These are phyloP conservation scores for Auricularia auricula-judae DNA, from an alignment of 768 basidiomycete species.

Conservation along the genomic window DNA sequence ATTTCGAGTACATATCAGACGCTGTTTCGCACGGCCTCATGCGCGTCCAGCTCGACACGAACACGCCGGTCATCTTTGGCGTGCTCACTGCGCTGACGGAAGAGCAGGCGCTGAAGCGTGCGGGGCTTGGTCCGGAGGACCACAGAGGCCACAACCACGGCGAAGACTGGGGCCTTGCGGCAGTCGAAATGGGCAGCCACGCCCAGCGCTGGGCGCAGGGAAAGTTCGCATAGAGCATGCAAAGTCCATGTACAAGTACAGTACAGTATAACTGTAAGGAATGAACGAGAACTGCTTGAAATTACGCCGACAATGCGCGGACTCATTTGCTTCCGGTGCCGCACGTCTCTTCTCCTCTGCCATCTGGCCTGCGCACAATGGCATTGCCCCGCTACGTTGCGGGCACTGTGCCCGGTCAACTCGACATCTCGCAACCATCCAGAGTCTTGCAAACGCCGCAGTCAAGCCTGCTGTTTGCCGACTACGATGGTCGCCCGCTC, in stretches of 20 bases:
- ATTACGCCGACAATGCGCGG: no score
- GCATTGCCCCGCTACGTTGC: not conserved
- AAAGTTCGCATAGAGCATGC: conserved; percentile 31
- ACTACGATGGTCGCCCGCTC: conserved; percentile 57
- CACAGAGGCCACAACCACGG: conserved; percentile 92
- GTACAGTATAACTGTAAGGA: no score
- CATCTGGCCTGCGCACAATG: no score
- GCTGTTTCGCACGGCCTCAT: conserved; percentile 89
- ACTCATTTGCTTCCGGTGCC: no score
- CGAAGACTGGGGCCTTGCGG: conserved; percentile 94
- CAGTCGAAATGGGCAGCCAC: conserved; percentile 82
- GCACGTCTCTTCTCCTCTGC: no score
- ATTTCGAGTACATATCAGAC: conserved; percentile 98
- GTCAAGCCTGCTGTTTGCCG: conserved; percentile 60
- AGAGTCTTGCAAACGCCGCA: conserved; percentile 49
- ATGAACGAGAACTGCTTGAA: no score
- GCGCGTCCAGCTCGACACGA: conserved; percentile 88
- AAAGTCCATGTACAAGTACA: no score
- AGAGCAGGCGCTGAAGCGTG: conserved; percentile 87
- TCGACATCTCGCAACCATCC: conserved; percentile 50
- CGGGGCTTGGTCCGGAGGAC: conserved; percentile 67
- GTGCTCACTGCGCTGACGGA: conserved; percentile 88
- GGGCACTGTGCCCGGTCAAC: conserved; percentile 48
- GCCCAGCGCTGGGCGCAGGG: conserved; percentile 59
- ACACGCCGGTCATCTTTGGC: conserved; percentile 92